Base-by-base conservation (phyloP, 1,284 basidiomycete species). In the Moesziomyces globuligerus region DNA sequence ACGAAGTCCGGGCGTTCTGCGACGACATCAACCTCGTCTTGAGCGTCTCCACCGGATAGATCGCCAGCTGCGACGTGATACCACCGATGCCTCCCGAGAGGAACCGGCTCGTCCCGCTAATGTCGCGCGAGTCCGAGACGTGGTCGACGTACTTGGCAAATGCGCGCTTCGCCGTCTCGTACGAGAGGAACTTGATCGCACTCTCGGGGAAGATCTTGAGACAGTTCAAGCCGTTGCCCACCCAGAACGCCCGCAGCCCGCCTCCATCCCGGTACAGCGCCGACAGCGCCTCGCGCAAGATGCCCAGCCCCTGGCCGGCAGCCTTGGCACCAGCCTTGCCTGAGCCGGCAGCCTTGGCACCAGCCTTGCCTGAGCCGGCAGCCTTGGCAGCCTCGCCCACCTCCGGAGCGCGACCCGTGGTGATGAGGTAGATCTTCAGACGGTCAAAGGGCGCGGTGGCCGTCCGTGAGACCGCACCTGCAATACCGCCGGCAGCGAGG, bases 361-460 rank as follows among this genome's bases (percentile, higher is more conserved):
- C 48, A 24, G 36, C 21, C 34, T 62, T 20, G 1, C 65, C 70
- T 25, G 53, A 47, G 20, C 44, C 49, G 1, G 51, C 59, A 10
- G 46, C 66, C 29, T 58, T 49, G 38, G 66, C 58, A 8, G 58
- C 48, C 9, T 72, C 56, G 3, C 34, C 38, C 1, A 55, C 56
- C 2, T 58, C 49, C n/a, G 44, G 29, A 3, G 76, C 52, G 15
- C 73, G 55, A 29, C 83, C 79, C 87, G 87, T 40, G 4, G 95
- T 98, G 71, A 98, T 98, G 56, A 99, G 87, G 83, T 96, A 98
- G 54, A 99, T 89, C 84, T 97, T 99, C 46, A 99, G 86, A 56
- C 96, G 89, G 84, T 99, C 96, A 74, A 98, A 98, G 0, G 96
- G 96, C 6, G 96, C 96, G 0, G 96, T 99, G 59, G 93, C 94